phyloP scores from a whole-genome alignment of 177 flowering plant genomes.

The Viscum album region DNA sequence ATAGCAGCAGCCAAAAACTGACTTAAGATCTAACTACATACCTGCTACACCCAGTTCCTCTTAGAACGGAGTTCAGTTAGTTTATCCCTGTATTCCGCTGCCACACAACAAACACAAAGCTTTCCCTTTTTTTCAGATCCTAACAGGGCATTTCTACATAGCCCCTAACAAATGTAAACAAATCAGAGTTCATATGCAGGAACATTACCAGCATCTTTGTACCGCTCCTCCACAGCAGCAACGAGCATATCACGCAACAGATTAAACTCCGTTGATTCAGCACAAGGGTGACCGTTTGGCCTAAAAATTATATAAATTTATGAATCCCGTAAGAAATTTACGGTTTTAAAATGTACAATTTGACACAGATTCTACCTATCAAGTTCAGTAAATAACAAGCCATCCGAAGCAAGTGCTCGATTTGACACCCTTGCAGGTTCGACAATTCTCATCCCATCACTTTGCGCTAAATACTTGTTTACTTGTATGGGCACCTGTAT shows the following conservation, averaged over 20 bases:
- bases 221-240: slow-evolving; percentile 88
- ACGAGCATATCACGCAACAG: slow-evolving; percentile 74
- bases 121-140: no score
- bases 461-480: slow-evolving; percentile 73
- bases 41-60: slow-evolving; percentile 63
- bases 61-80: slow-evolving; percentile 70
- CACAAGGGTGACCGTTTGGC: slow-evolving; percentile 76
- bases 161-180: no score
- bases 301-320: slow-evolving; percentile 29
- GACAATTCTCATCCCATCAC: slow-evolving; percentile 82
- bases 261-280: slow-evolving; percentile 75
- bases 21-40: no score
- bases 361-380: slow-evolving; percentile 42
- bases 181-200: neutral
- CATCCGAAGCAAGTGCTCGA: slow-evolving; percentile 57
- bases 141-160: no score
- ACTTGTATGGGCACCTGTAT: slow-evolving; percentile 90
- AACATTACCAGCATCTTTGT: slow-evolving; percentile 73
- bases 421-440: slow-evolving; percentile 50
- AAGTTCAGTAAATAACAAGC: slow-evolving; percentile 55
- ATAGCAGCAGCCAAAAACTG: no score
- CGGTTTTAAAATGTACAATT: neutral
- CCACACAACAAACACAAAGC: neutral
- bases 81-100: slow-evolving; percentile 90
- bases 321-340: neutral